Evolutionary conservation across 2,329 filamentous ascomycete species (phyloP).

Genomic region (Phialophora tarda): DNA sequence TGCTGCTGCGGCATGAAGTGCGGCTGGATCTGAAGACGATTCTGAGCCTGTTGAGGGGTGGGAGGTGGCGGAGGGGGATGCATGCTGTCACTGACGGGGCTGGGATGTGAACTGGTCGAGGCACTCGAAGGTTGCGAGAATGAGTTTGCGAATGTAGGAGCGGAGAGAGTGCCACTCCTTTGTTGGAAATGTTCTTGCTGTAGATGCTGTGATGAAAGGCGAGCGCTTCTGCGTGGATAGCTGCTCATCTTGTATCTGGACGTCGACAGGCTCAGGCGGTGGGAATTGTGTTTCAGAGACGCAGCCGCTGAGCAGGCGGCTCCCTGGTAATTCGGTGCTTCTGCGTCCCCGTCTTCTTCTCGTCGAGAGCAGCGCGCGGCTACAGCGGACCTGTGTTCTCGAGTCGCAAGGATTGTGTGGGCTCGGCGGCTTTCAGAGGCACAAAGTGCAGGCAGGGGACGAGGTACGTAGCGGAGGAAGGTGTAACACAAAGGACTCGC

Average conservation of each 20-base stretch:
- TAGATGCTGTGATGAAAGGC: slow-evolving; percentile 32
- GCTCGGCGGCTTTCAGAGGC: background rate
- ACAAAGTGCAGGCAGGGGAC: slow-evolving; percentile 1
- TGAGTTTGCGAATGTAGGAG: slow-evolving; percentile 26
- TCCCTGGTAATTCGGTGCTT: slow-evolving; percentile 15
- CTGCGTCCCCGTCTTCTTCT: background rate
- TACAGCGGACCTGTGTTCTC: background rate
- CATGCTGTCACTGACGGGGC: slow-evolving; percentile 36
- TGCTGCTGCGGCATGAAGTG: slow-evolving; percentile 35
- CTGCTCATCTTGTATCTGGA: slow-evolving; percentile 33
- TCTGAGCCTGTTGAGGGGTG: slow-evolving; percentile 31
- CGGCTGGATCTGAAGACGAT: slow-evolving; percentile 33
- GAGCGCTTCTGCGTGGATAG: slow-evolving; percentile 37
- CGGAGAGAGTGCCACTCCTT: slow-evolving; percentile 22
- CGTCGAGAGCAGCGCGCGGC: slow-evolving; percentile 14
- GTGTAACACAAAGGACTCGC: slow-evolving; percentile 19
- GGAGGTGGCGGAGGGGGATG: slow-evolving; percentile 32
- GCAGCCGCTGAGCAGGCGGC: slow-evolving; percentile 35
- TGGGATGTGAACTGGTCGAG: slow-evolving; percentile 40
- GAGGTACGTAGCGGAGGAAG: slow-evolving; percentile 14
- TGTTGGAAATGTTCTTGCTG: slow-evolving; percentile 32
- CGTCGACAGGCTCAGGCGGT: slow-evolving; percentile 4
- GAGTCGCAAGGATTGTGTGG: background rate
- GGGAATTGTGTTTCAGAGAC: slow-evolving; percentile 17
- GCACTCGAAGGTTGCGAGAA: slow-evolving; percentile 38